Evolutionary conservation across 164 flowering plant species (phyloP).

Genomic region (Akebia trifoliata): DNA sequence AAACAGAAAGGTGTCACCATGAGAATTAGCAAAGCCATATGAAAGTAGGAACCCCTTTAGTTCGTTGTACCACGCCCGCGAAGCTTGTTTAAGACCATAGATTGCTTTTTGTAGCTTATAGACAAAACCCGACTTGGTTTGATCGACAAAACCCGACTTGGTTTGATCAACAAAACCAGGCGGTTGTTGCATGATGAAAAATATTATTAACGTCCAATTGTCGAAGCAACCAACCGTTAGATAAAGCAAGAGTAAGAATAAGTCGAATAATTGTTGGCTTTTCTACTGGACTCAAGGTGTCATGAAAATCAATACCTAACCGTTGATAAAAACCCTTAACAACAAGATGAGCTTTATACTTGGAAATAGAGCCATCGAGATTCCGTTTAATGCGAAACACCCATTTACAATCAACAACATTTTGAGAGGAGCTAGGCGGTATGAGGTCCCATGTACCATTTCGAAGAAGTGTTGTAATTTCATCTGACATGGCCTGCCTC

Average conservation of each 20-base stretch:
- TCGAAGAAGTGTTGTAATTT: background rate
- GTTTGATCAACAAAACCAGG: background rate
- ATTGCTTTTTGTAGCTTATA: background rate
- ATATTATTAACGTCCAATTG: too few species aligned
- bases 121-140: background rate
- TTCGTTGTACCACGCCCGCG: background rate
- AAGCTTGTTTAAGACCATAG: background rate
- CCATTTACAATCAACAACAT: background rate
- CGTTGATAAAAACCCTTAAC: too few species aligned
- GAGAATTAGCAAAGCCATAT: background rate
- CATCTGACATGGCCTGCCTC: background rate
- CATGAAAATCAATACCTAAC: too few species aligned
- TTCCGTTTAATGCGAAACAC: too few species aligned
- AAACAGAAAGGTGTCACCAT: background rate
- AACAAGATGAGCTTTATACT: too few species aligned
- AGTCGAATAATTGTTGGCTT: too few species aligned
- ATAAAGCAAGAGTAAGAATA: too few species aligned
- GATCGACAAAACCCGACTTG: background rate
- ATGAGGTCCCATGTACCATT: background rate
- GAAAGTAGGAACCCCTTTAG: background rate
- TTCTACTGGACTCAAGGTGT: too few species aligned
- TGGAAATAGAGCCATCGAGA: too few species aligned
- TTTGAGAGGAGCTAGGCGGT: background rate
- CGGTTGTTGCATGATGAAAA: background rate
- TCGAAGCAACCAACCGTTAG: too few species aligned